phyloP scores from a whole-genome alignment of 495 filamentous ascomycete species.

The Venustampulla echinocandica region DNA sequence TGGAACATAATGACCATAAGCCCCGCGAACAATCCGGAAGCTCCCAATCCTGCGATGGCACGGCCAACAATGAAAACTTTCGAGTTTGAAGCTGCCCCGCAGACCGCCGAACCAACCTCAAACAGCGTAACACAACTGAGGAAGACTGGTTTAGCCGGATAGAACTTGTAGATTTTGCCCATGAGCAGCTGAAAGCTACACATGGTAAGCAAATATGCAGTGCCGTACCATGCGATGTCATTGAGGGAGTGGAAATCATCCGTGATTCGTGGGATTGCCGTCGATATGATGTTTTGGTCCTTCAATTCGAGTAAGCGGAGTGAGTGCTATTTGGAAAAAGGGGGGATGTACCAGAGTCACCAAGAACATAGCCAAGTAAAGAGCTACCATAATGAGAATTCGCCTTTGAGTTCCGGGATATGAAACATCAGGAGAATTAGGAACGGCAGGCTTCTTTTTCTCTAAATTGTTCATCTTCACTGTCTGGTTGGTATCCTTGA shows the following conservation, averaged over 20 bases:
- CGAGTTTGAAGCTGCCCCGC: constrained; percentile 44
- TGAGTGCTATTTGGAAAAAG: background rate
- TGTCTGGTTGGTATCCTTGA: too few relatives aligned
- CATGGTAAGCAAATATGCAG: constrained; percentile 39
- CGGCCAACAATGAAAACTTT: constrained; percentile 44
- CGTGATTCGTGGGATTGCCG: constrained; percentile 39
- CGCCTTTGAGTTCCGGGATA: too few relatives aligned
- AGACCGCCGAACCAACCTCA: constrained; percentile 42
- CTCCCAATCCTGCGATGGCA: constrained; percentile 32
- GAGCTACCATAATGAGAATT: background rate
- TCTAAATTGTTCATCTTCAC: too few relatives aligned
- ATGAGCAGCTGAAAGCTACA: constrained; percentile 37
- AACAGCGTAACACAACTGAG: constrained; percentile 32
- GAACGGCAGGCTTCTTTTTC: background rate
- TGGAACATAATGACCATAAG: constrained; percentile 33
- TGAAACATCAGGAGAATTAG: too few relatives aligned
- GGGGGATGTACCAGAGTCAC: background rate
- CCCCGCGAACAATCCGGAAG: constrained; percentile 28
- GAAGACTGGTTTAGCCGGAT: constrained; percentile 32
- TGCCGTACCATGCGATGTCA: constrained; percentile 46
- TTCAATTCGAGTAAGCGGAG: background rate
- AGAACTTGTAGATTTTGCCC: constrained; percentile 39
- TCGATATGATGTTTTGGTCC: constrained; percentile 33
- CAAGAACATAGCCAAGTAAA: background rate
- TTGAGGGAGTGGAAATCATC: constrained; percentile 33